A percentile compares a stretch with the other conserved stretches of the same genome.
Evolutionary conservation across 768 basidiomycete species (phyloP).

Genomic region (Collybiopsis confluens): DNA sequence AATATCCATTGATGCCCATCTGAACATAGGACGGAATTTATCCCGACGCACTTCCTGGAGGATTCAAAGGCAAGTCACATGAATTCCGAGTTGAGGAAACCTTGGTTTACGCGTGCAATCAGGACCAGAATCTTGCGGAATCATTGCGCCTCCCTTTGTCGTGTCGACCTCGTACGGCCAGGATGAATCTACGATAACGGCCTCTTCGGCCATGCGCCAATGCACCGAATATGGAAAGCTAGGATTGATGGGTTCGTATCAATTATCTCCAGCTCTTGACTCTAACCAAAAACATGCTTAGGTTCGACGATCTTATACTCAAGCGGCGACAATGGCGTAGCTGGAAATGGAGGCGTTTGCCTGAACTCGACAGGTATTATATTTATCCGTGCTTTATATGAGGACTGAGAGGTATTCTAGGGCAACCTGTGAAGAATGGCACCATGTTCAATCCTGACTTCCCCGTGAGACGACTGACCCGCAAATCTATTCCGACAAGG

Average conservation of each 20-base stretch:
- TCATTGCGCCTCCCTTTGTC: slow-evolving; percentile 29
- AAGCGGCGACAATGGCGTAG: slow-evolving; percentile 33
- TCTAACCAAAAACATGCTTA: too few relatives aligned
- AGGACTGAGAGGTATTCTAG: not conserved
- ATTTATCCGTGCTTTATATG: not conserved
- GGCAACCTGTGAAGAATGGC: slow-evolving; percentile 13
- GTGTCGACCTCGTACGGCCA: slow-evolving; percentile 32
- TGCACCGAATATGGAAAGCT: slow-evolving; percentile 33
- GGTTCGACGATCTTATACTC: slow-evolving; percentile 29
- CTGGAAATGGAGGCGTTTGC: slow-evolving; percentile 26
- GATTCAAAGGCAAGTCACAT: slow-evolving; percentile 33
- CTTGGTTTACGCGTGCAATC: not conserved
- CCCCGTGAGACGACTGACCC: slow-evolving; percentile 2
- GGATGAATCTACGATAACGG: slow-evolving; percentile 27
- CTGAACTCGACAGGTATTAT: slow-evolving; percentile 15
- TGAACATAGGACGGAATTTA: slow-evolving; percentile 31
- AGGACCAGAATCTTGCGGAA: slow-evolving; percentile 35
- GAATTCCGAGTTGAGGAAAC: not conserved
- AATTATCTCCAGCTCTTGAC: too few relatives aligned
- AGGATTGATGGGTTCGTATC: slow-evolving; percentile 27
- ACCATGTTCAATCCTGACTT: slow-evolving; percentile 22
- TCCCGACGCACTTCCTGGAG: slow-evolving; percentile 34
- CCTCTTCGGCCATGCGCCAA: slow-evolving; percentile 29
- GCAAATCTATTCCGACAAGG: not conserved
- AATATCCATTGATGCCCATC: not conserved